Base-by-base conservation (phyloP, 257 asterid genomes). In the Echium plantagineum region DNA sequence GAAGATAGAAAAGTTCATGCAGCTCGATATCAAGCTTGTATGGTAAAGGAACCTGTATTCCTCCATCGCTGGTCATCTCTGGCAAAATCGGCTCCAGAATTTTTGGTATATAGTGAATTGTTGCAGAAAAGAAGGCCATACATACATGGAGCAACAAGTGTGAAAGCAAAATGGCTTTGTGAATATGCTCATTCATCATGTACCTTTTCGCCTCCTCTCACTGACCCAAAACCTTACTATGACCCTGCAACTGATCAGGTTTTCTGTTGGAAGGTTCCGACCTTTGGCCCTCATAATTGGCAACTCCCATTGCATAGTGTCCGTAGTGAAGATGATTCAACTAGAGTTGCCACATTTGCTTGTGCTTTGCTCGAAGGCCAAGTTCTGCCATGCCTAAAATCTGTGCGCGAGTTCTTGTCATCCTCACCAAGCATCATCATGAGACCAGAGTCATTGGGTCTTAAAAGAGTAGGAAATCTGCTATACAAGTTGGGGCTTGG, bases 251-350 rank as follows among this genome's bases (percentile, higher is more conserved):
- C 74, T 9, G 98, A 91, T 73, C 81, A 73, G 57, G 95, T 83
- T 38, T 68, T 79, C 26, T 78, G 85, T 19, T 83, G 86, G 84
- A 94, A 81, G 15, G 54, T 62, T 46, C 95, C 98, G 15, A 79
- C 81, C 71, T 91, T 88, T 54, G 89, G 94, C 19, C 89, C 93
- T 53, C 84, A 85, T 67, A 66, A 81, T 10, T 91, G 98, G 97
- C 69, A 58, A 24, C 93, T 91, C 31, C 94, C 95, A 47, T 72
- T 73, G 28, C 84, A 85, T 55, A 62, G 81, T 65, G 21, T 79
- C 66, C 93, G 90, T 35, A 79, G 81, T 28, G 65, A 75, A 73
- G 88, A 82, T 57, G 69, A 73, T 66, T 32, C 56, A 26, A 63
- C 61, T 62, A 72, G 77, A 67, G 94, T 79, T 59, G 75, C 77